phyloP scores from a whole-genome alignment of 192 early-diverging fungal species.

The Backusella tarrabulga region DNA sequence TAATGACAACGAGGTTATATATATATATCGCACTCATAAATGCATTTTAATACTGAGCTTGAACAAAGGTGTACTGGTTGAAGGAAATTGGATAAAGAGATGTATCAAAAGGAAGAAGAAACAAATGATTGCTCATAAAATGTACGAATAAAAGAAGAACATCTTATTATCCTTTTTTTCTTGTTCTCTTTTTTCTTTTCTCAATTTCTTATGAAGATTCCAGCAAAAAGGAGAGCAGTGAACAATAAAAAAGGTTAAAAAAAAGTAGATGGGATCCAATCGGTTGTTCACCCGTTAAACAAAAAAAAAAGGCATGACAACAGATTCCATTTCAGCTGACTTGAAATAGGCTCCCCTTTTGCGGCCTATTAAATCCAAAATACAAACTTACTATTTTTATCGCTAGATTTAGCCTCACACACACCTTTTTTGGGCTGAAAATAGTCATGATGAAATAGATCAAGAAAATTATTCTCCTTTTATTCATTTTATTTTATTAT shows the following conservation, averaged over 20 bases:
- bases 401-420: not conserved
- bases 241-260: not conserved
- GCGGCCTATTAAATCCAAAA: not conserved
- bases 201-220: not conserved
- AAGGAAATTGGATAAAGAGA: not conserved
- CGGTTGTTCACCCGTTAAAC: not conserved
- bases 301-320: not conserved
- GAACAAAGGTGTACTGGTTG: no score
- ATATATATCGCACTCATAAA: not conserved
- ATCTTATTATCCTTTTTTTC: not conserved
- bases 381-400: conserved; percentile 7
- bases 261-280: not conserved
- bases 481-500: not conserved
- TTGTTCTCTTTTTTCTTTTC: not conserved
- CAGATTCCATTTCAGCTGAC: not conserved
- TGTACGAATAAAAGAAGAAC: not conserved
- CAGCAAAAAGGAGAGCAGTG: not conserved
- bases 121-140: not conserved
- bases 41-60: not conserved
- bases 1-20: not conserved
- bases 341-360: not conserved
- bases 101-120: not conserved
- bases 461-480: not conserved
- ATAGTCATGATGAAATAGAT: not conserved
- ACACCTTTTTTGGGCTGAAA: not conserved